phyloP scores from a whole-genome alignment of 345 rosid genomes.

The Trapa bicornis region DNA sequence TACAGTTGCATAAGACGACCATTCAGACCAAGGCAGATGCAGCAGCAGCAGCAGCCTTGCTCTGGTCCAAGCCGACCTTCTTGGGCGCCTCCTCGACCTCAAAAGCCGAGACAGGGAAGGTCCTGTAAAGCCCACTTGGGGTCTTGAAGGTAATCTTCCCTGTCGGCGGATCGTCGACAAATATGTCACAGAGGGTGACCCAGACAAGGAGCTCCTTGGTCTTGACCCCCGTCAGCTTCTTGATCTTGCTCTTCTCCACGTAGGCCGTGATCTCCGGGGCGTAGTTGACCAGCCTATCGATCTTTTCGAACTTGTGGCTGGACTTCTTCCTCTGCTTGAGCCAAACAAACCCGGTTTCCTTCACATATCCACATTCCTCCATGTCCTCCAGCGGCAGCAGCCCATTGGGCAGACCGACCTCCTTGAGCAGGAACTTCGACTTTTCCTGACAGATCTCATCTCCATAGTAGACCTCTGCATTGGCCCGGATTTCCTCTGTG shows the following conservation, averaged over 20 bases:
- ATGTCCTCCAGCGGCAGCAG: constrained; percentile 68
- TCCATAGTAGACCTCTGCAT: constrained; percentile 66
- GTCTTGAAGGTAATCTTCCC: constrained; percentile 69
- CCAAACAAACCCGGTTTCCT: constrained; percentile 87
- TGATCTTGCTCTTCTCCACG: constrained; percentile 49
- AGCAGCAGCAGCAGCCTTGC: constrained; percentile 7
- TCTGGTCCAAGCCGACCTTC: constrained; percentile 11
- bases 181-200: constrained; percentile 54
- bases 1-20: neutral
- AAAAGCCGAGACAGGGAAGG: constrained; percentile 63
- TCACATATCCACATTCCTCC: constrained; percentile 60
- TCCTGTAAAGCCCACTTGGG: constrained; percentile 59
- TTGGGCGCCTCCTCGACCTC: constrained; percentile 26
- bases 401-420: constrained; percentile 63
- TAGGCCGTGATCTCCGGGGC: constrained; percentile 67
- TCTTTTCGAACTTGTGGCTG: constrained; percentile 70
- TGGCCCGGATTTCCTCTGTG: constrained; percentile 62
- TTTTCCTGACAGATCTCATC: constrained; percentile 62
- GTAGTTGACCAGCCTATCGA: constrained; percentile 48
- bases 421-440: constrained; percentile 41
- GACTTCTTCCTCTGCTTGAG: constrained; percentile 66
- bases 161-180: constrained; percentile 30
- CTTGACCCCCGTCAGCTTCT: constrained; percentile 95
- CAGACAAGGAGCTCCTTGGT: constrained; percentile 78
- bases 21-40: constrained; percentile 17